Evolutionary conservation across 2,329 filamentous ascomycete genomes (phyloP), one percentile per base, ranked within the genome.

Genomic region (Penicillium sp.): DNA sequence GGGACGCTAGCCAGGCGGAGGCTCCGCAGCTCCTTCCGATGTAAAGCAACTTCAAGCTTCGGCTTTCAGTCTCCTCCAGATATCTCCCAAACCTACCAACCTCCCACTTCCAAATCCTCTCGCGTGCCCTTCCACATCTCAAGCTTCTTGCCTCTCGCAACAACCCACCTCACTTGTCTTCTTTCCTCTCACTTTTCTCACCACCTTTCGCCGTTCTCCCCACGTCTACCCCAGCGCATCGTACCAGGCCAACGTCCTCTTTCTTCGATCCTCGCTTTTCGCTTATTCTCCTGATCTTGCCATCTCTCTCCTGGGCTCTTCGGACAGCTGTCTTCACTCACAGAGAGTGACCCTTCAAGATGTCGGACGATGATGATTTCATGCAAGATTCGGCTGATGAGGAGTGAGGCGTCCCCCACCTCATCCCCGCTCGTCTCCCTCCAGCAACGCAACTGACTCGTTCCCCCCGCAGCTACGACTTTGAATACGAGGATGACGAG

Each of bases 401-500:
- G 73, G 85, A 90, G 82, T 96, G 76, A 35, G 40, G 57, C 76
- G 60, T 18, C 45, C 47, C 50, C 43, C 43, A 25, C 45, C 47
- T 49, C 39, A 48, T 38, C 32, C 47, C 48, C 13, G 25, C 46
- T 37, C 12, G 40, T 43, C 43, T 25, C 32, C 18, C 42, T 4
- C 48, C 40, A 13, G 18, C 38, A 44, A 36, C 45, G 12, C 26
- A 50, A 57, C 60, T 68, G 49, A 67, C 66, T 40, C 36, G 34
- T 47, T 34, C 29, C 12, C 45, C 26, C 3, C 27, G 33, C 48
- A 88, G 85, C 62, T 90, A 96, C 66, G 93, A 97, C 72, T 97
- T 97, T 68, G 91, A 97, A 65, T 97, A 96, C 71, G 91, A 96
- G 67, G 93, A 90, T 60, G 89, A 90, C 56, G 89, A 95, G 48